Percentiles rank a stretch among this genome's conserved stretches.
Conservation (phyloP, 208 protist genomes). For the Acanthamoeba castellanii region DNA sequence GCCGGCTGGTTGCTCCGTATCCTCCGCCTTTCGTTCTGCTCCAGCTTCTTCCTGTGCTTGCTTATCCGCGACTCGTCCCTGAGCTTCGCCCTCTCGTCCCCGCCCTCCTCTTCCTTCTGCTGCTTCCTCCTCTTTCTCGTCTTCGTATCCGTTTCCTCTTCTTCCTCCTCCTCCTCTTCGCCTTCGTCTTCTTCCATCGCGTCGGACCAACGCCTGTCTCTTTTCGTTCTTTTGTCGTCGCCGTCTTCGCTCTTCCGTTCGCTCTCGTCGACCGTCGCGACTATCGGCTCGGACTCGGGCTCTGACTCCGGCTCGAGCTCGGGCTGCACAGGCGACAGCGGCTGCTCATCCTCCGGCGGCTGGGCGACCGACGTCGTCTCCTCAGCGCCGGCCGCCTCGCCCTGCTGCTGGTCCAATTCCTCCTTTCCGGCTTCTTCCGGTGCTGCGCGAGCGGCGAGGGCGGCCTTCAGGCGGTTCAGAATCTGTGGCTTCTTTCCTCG, state of each 20-base stretch:
- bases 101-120: neutral
- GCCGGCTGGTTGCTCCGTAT: neutral
- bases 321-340: neutral
- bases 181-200: neutral
- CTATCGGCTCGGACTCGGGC: neutral
- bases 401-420: neutral
- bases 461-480: constrained; percentile 5
- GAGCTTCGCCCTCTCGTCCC: neutral
- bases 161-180: constrained; percentile 5
- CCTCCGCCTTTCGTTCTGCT: constrained; percentile 36
- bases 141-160: neutral
- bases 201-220: neutral
- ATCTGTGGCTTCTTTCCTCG: constrained; percentile 26
- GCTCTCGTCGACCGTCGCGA: neutral
- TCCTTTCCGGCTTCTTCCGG: neutral
- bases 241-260: neutral
- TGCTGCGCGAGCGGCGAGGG: neutral
- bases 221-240: neutral
- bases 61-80: neutral
- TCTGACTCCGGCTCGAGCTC: neutral
- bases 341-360: neutral
- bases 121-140: neutral
- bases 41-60: neutral
- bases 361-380: neutral
- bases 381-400: neutral